These are phyloP conservation scores for Passalora sequoiae DNA, from an alignment of 2,329 filamentous ascomycete genomes.

Conservation along the genomic window DNA sequence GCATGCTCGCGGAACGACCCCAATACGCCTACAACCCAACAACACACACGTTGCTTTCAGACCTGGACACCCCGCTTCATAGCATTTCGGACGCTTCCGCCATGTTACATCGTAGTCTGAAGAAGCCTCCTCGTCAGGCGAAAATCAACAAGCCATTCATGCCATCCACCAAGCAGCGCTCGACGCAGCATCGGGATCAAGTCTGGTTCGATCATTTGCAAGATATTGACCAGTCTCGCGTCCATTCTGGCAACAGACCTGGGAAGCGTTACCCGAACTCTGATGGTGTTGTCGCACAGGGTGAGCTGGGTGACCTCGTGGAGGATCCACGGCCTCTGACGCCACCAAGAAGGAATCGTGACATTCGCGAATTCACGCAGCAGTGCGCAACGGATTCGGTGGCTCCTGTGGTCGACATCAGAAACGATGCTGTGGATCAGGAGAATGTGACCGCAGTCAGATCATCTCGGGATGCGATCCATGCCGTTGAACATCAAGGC, in stretches of 20 bases:
- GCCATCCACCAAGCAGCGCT: constrained; percentile 21
- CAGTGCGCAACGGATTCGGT: constrained; percentile 1
- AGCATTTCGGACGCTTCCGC: constrained; percentile 22
- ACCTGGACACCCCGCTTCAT: constrained; percentile 22
- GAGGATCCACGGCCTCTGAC: constrained; percentile 22
- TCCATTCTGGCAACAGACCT: constrained; percentile 5
- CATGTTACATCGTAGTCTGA: constrained; percentile 17
- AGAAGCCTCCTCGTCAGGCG: constrained; percentile 15
- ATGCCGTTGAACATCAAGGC: constrained; percentile 11
- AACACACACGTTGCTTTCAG: no score
- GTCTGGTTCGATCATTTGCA: constrained; percentile 32
- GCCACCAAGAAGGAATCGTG: constrained; percentile 26
- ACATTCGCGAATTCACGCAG: constrained; percentile 31
- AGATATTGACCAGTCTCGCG: constrained; percentile 10
- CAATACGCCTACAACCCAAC: no score
- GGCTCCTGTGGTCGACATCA: constrained; percentile 15
- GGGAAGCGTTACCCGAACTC: constrained; percentile 4
- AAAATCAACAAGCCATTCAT: constrained; percentile 31
- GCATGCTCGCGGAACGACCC: no score
- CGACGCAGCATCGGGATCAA: constrained; percentile 10
- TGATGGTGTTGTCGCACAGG: constrained; percentile 21
- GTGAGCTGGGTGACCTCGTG: constrained; percentile 25
- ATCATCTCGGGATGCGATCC: constrained; percentile 1
- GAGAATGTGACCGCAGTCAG: not conserved
- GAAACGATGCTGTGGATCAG: constrained; percentile 4